phyloP scores from a whole-genome alignment of 2,329 filamentous ascomycete genomes.

The Alternaria alternata region DNA sequence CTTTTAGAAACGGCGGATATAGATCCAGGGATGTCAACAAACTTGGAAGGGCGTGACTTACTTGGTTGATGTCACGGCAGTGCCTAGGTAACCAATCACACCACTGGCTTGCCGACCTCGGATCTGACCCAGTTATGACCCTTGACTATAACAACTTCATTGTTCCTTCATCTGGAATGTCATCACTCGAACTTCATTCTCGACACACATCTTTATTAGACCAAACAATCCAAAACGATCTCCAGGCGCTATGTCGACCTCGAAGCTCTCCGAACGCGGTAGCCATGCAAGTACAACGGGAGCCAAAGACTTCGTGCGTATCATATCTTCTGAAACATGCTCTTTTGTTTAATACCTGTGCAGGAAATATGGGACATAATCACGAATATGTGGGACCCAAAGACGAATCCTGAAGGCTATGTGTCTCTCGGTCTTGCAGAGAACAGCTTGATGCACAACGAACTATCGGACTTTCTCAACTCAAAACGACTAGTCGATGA shows the following conservation, averaged over 20 bases:
- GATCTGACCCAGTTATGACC: fast-evolving
- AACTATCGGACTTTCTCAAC: background rate
- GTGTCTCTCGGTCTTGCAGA: background rate
- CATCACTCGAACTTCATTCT: background rate
- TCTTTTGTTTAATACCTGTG: background rate
- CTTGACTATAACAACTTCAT: background rate
- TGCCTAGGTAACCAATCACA: background rate
- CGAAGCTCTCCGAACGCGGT: background rate
- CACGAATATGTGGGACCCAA: background rate
- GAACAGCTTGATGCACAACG: background rate
- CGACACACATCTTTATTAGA: background rate
- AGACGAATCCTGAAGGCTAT: background rate
- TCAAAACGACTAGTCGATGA: background rate
- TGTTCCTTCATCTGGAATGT: background rate
- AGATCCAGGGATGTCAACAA: background rate
- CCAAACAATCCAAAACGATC: background rate
- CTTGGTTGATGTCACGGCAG: background rate
- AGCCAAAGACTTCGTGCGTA: background rate
- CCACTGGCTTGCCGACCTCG: background rate
- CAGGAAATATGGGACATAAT: background rate
- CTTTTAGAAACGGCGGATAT: background rate
- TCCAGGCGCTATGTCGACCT: background rate
- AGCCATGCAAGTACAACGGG: background rate
- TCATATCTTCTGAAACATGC: background rate
- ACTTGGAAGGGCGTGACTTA: background rate